Percentiles rank a stretch among this genome's conserved stretches.
These are phyloP conservation scores for Colletotrichum sp. DNA, from an alignment of 2,329 filamentous ascomycete genomes.

Conservation along the genomic window DNA sequence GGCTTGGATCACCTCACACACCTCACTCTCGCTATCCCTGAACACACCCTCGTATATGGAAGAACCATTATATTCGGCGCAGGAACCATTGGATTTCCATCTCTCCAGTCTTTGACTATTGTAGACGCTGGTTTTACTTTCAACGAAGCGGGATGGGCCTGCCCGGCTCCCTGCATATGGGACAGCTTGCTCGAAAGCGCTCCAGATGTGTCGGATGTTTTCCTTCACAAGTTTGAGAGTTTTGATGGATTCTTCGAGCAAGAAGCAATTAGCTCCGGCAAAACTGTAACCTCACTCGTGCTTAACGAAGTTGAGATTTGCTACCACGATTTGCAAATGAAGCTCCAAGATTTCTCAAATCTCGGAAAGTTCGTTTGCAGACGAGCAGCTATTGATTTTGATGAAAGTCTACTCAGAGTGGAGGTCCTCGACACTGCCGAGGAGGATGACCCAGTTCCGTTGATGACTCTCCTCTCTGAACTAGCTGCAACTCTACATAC, in stretches of 20 bases:
- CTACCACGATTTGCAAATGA: accelerated
- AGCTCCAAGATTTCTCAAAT: neutral
- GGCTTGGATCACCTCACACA: neutral
- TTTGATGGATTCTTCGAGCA: neutral
- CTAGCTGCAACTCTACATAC: neutral
- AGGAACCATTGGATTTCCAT: neutral
- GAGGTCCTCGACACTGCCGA: neutral
- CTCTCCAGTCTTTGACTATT: neutral
- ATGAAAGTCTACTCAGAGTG: accelerated
- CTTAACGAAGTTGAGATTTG: neutral
- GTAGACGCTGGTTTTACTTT: too few relatives aligned
- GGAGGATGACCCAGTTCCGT: neutral
- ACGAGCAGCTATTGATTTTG: neutral
- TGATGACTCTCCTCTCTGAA: neutral
- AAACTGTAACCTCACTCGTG: neutral
- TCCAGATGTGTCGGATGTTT: neutral
- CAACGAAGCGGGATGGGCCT: neutral
- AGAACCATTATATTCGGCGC: neutral
- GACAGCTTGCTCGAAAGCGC: neutral
- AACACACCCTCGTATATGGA: neutral
- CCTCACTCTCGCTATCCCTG: neutral
- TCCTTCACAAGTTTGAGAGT: accelerated
- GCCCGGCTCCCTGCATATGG: neutral
- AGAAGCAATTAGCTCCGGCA: neutral
- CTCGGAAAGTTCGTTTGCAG: neutral